phyloP scores from a whole-genome alignment of 148 eudicot genomes.

The Silene uniflora region DNA sequence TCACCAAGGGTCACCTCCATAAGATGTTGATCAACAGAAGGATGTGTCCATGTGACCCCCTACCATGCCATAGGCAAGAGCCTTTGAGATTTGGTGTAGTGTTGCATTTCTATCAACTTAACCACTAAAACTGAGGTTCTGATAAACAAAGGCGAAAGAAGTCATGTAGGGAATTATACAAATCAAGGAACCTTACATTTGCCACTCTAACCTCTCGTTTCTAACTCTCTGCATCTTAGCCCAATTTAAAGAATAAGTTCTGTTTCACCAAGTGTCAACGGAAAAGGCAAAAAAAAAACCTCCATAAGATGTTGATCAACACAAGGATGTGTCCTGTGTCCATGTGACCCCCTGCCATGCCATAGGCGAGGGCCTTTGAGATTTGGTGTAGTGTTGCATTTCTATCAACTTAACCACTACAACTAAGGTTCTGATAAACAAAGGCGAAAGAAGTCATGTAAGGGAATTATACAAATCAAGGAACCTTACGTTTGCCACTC shows the following conservation, averaged over 20 bases:
- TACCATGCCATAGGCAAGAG: not conserved
- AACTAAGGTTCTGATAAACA: not conserved
- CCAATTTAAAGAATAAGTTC: too few species aligned
- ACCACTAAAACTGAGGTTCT: not conserved
- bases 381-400: not conserved
- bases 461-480: not conserved
- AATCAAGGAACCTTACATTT: too few species aligned
- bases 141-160: not conserved
- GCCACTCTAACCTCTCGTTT: not conserved
- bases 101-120: not conserved
- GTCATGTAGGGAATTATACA: not conserved
- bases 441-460: not conserved
- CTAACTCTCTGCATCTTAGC: not conserved
- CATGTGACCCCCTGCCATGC: not conserved
- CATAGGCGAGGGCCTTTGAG: not conserved
- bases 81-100: not conserved
- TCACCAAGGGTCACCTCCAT: not conserved
- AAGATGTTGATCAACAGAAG: not conserved
- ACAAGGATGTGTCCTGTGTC: not conserved
- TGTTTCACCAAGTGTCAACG: not conserved
- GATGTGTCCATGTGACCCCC: not conserved
- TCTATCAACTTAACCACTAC: not conserved
- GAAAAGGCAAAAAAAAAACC: too few species aligned
- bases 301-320: not conserved
- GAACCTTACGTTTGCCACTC: not conserved